These are phyloP conservation scores for Erythrophleum fordii DNA, from an alignment of 306 rosid species.

Conservation along the genomic window DNA sequence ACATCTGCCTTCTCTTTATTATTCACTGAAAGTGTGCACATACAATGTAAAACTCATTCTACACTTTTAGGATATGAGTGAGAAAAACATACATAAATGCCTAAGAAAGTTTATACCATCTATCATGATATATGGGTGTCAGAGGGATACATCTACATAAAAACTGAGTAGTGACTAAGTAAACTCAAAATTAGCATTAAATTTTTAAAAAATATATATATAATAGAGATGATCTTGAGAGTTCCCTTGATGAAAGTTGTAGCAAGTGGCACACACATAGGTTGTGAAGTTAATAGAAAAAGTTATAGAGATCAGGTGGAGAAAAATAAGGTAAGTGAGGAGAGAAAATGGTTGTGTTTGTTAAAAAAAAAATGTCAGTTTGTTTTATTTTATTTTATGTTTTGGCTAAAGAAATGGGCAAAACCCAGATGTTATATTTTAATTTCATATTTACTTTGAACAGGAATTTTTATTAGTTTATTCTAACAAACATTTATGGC, in stretches of 20 bases:
- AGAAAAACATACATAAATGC: neutral
- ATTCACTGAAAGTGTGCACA: neutral
- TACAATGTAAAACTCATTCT: neutral
- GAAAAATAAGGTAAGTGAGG: too few species aligned
- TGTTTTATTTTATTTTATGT: too few species aligned
- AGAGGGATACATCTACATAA: neutral
- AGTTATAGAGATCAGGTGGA: too few species aligned
- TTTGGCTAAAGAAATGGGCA: too few species aligned
- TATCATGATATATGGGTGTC: too few species aligned
- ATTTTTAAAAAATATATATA: neutral
- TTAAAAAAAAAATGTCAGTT: too few species aligned
- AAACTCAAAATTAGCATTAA: neutral
- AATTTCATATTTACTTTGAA: too few species aligned
- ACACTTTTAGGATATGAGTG: neutral
- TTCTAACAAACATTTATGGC: neutral
- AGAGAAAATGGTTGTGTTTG: too few species aligned
- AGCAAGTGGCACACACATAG: too few species aligned
- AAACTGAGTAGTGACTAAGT: neutral
- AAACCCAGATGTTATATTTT: too few species aligned
- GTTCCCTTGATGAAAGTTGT: neutral
- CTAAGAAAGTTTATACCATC: too few species aligned
- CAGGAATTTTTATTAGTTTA: neutral
- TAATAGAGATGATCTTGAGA: neutral
- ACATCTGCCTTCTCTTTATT: neutral
- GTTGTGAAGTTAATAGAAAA: too few species aligned